Percentiles rank a stretch among this genome's conserved stretches.
phyloP scores from a whole-genome alignment of 805 yeast species.

The Candida koratica region DNA sequence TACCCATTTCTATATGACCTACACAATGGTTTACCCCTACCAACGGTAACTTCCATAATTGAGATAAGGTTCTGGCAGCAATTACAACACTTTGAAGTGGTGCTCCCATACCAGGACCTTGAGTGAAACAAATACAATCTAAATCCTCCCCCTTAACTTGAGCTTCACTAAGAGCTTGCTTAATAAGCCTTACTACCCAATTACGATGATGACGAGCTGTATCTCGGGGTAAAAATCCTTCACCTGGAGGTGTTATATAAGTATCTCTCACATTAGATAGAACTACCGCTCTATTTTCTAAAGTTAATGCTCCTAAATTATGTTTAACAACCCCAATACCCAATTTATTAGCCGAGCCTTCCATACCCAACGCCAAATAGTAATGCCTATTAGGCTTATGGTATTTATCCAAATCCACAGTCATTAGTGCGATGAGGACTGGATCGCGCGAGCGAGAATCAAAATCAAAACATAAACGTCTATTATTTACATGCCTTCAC shows the following conservation, averaged over 20 bases:
- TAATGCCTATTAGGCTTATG: slow-evolving; percentile 41
- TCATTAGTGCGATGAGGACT: slow-evolving; percentile 15
- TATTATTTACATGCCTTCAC: slow-evolving; percentile 11
- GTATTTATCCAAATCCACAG: slow-evolving; percentile 46
- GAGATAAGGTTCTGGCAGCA: slow-evolving; percentile 82
- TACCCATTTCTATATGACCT: slow-evolving; percentile 98
- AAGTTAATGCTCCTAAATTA: slow-evolving; percentile 52
- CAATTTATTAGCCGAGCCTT: slow-evolving; percentile 94
- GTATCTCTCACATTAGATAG: slow-evolving; percentile 93
- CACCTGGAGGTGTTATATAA: slow-evolving; percentile 95
- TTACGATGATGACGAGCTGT: slow-evolving; percentile 95
- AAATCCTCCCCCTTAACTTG: slow-evolving; percentile 46
- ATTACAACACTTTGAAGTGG: slow-evolving; percentile 91
- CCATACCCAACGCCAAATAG: slow-evolving; percentile 83
- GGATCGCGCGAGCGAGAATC: neutral
- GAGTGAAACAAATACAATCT: slow-evolving; percentile 88
- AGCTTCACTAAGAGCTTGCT: slow-evolving; percentile 62
- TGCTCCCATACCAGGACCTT: slow-evolving; percentile 99
- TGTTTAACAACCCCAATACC: slow-evolving; percentile 93
- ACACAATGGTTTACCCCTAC: slow-evolving; percentile 97
- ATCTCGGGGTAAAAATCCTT: slow-evolving; percentile 94
- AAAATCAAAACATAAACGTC: slow-evolving; percentile 6
- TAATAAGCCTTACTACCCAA: slow-evolving; percentile 83
- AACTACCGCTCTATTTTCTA: slow-evolving; percentile 63
- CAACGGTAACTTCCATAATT: slow-evolving; percentile 77